phyloP scores from a whole-genome alignment of 345 rosid species.

The Heritiera littoralis region DNA sequence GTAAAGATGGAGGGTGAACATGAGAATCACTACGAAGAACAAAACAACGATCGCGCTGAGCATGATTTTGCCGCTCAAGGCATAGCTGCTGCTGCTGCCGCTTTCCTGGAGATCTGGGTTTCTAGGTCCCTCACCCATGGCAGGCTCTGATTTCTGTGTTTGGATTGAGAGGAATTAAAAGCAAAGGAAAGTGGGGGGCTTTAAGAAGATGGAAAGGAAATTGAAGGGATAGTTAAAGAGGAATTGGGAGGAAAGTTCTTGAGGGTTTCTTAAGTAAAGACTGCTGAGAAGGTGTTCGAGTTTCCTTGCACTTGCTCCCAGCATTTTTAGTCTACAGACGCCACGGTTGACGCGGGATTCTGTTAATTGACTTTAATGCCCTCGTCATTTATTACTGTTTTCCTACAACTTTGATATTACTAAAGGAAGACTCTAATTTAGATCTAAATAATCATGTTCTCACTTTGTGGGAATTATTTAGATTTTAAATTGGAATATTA shows the following conservation, averaged over 20 bases:
- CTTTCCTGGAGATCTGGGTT: too few relatives aligned
- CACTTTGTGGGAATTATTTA: too few relatives aligned
- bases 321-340: neutral
- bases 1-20: conserved; percentile 77
- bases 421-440: too few relatives aligned
- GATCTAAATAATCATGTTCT: too few relatives aligned
- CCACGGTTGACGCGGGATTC: conserved; percentile 13
- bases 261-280: neutral
- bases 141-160: neutral
- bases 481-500: too few relatives aligned
- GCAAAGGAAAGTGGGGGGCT: neutral
- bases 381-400: neutral
- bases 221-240: neutral
- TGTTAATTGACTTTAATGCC: neutral
- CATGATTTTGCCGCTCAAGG: conserved; percentile 71
- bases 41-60: conserved; percentile 61
- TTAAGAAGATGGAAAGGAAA: neutral
- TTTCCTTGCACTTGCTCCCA: neutral
- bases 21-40: conserved; percentile 66
- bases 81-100: conserved; percentile 32
- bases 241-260: neutral
- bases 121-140: neutral
- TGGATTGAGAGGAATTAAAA: neutral
- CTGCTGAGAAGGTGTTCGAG: neutral
- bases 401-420: too few relatives aligned